Base-by-base conservation (phyloP, 2,329 filamentous ascomycete species). In the Pestalotiopsis sp. region DNA sequence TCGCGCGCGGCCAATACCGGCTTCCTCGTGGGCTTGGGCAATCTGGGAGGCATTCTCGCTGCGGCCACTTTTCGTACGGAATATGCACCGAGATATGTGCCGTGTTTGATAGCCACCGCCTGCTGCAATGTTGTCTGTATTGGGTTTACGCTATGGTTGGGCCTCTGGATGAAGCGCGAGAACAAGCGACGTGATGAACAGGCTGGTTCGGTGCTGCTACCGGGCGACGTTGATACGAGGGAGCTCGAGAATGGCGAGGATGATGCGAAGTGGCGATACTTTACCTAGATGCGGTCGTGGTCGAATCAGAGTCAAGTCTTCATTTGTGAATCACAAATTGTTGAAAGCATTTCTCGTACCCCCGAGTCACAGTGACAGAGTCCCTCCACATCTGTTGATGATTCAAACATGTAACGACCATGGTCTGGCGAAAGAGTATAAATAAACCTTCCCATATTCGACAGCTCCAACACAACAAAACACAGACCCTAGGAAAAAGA, bases 1-100 rank as follows among this genome's bases (percentile, higher is more conserved):
- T 80, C 78, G 0, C 80, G 85, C 0, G 84, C 84, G 4, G 83
- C 84, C 0, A 84, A 82, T 11, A 86, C 83, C 1, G 84, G 82
- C 0, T 74, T 86, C 14, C 76, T 84, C 1, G 83, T 85, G 5
- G 84, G 83, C 0, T 73, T 87, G 7, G 84, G 83, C 0, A 87
- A 87, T 69, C 58, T 67, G 38, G 66, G 66, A 7, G 66, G 66
- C 4, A 63, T 67, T 25, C 69, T 87, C 3, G 80, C 73, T 2
- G 78, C 77, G 7, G 82, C 79, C 0, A 86, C 83, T 0, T 87
- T 86, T 67, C 78, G 84, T 7, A 80, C 79, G 0, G 79, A 83
- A 65, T 86, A 85, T 71, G 84, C 84, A 1, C 85, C 85, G 0
- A 80, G 81, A 66, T 86, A 86, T 69, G 76, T 82, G 0, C 84